Base-by-base conservation (phyloP, 2,329 filamentous ascomycete genomes). In the Lecanosticta acicola region DNA sequence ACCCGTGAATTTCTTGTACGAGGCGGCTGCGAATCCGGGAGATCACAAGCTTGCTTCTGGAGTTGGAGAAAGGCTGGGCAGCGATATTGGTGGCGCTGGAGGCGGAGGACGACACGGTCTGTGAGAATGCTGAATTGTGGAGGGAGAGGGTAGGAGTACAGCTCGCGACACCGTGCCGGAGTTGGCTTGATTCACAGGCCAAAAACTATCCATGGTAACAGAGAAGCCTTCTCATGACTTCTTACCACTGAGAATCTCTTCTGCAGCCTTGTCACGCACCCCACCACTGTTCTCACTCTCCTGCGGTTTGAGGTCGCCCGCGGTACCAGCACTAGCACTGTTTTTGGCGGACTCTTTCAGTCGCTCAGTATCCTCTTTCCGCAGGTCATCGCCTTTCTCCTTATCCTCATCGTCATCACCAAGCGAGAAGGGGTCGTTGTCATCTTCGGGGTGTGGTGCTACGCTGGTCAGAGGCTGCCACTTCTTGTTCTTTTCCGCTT, bases 341-440 rank as follows among this genome's bases (percentile, higher is more conserved):
- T 63, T 61, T 19, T 67, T 65, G 5, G 73, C 73, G 16, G 68
- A 65, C 54, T 70, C 68, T 65, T 79, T 79, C 49, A 74, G 55
- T 42, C 72, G 58, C 57, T 73, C 71, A 1, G 65, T 74, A 48
- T 74, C 75, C 48, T 82, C 75, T 42, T 75, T 66, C 45, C 73
- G 72, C 39, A 72, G 60, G 46, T 82, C 80, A 64, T 82, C 83
- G 39, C 78, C 76, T 69, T 89, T 93, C 13, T 73, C 68, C 45
- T 58, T 56, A 68, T 54, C 46, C 43, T 90, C 87, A 57, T 85
- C 85, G 68, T 98, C 93, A 56, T 95, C 90, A 3, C 93, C 93
- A 11, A 98, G 77, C 61, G 89, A 96, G 70, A 98, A 98, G 0
- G 93, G 93, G 62, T 98, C 93, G 59, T 95, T 91, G 57, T 97